Evolutionary conservation across 352 stramenopile species (phyloP).

Genomic region (Globisporangium recalcitrans): DNA sequence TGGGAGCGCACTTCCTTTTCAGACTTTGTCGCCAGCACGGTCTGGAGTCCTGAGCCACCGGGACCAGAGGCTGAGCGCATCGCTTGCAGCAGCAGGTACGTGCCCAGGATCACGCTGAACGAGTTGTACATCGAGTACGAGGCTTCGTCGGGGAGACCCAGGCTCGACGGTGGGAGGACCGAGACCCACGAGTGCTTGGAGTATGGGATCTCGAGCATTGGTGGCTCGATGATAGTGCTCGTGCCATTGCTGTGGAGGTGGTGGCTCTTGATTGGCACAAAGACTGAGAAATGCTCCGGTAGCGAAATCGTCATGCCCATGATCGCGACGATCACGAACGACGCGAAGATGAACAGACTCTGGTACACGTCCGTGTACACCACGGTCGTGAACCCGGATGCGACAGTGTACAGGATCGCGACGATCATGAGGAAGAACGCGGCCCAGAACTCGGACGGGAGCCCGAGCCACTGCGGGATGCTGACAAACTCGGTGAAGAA

Average conservation of each 20-base stretch:
- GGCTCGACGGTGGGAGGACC: constrained; percentile 26
- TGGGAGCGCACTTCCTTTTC: constrained; percentile 74
- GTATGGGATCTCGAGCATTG: constrained; percentile 47
- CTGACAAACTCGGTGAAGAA: constrained; percentile 76
- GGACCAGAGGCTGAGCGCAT: constrained; percentile 69
- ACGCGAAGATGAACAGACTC: constrained; percentile 77
- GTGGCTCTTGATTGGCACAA: constrained; percentile 40
- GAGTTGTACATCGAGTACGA: constrained; percentile 79
- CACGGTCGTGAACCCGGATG: constrained; percentile 64
- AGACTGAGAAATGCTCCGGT: constrained; percentile 52
- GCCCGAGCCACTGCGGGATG: constrained; percentile 44
- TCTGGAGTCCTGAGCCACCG: constrained; percentile 61
- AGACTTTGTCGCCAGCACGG: constrained; percentile 72
- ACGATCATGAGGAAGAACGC: constrained; percentile 59
- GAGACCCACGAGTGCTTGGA: constrained; percentile 47
- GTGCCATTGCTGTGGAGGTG: neutral
- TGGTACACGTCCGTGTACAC: constrained; percentile 84
- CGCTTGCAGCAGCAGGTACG: constrained; percentile 57
- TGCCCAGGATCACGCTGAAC: constrained; percentile 45
- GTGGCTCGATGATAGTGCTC: constrained; percentile 2
- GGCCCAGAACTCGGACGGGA: constrained; percentile 71
- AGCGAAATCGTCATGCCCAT: constrained; percentile 58
- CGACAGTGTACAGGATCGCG: constrained; percentile 67
- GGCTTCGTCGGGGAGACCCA: constrained; percentile 36
- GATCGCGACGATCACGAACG: constrained; percentile 54